Evolutionary conservation across 2,329 filamentous ascomycete genomes (phyloP).

Genomic region (Aspergillus glaucus): DNA sequence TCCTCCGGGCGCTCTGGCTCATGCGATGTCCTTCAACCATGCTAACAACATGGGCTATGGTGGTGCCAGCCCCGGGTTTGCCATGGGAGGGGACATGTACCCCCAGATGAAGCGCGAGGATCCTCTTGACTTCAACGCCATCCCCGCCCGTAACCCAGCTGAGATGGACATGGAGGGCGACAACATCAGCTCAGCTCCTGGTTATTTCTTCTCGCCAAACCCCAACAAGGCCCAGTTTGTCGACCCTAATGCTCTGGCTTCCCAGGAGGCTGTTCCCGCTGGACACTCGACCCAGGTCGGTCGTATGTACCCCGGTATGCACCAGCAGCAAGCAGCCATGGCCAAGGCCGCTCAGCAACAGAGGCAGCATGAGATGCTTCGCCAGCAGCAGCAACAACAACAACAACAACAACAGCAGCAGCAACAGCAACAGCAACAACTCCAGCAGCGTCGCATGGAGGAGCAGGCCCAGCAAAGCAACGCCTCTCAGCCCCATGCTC

Average conservation of each 20-base stretch:
- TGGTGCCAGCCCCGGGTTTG: slow-evolving; percentile 32
- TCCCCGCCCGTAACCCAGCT: slow-evolving; percentile 51
- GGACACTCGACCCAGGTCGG: slow-evolving; percentile 54
- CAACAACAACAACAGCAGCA: slow-evolving; percentile 56
- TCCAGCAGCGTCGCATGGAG: slow-evolving; percentile 20
- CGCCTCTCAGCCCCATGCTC: slow-evolving; percentile 24
- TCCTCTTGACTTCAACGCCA: slow-evolving; percentile 64
- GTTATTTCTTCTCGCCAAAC: slow-evolving; percentile 58
- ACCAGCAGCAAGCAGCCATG: slow-evolving; percentile 77
- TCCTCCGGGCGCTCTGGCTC: slow-evolving; percentile 74
- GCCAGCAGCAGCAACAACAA: slow-evolving; percentile 53
- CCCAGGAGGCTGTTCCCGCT: slow-evolving; percentile 53
- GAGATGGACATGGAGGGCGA: slow-evolving; percentile 65
- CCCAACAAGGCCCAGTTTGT: slow-evolving; percentile 51
- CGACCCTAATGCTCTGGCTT: slow-evolving; percentile 66
- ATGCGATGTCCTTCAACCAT: slow-evolving; percentile 71
- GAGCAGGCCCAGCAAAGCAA: slow-evolving; percentile 21
- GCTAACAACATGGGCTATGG: slow-evolving; percentile 38
- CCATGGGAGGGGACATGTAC: slow-evolving; percentile 55
- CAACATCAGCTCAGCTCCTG: slow-evolving; percentile 52
- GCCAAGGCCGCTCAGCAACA: slow-evolving; percentile 67
- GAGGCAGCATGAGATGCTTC: slow-evolving; percentile 53
- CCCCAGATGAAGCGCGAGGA: slow-evolving; percentile 30
- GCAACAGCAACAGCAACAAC: slow-evolving; percentile 52
- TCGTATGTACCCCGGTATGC: slow-evolving; percentile 86